Percentiles rank a stretch among this genome's conserved stretches.
These are phyloP conservation scores for Sugiyamaella pinicola DNA, from an alignment of 1,139 yeast genomes.

Conservation along the genomic window DNA sequence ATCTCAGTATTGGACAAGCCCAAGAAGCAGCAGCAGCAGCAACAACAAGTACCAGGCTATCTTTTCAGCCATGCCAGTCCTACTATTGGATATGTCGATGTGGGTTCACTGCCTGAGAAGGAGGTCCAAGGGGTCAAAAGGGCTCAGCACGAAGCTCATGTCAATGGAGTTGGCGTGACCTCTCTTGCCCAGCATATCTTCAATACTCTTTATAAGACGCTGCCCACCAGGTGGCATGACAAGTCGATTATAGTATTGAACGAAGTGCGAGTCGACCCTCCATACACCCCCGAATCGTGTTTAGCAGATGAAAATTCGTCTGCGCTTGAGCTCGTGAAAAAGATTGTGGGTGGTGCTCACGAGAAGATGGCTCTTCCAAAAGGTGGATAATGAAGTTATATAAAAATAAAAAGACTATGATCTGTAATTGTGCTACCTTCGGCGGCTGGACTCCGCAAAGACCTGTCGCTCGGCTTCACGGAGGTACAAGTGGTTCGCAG, in stretches of 20 bases:
- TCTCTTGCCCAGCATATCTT: conserved; percentile 54
- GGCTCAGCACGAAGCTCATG: conserved; percentile 27
- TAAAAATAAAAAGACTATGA: conserved; percentile 1
- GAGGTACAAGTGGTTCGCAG: no score
- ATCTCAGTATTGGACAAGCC: conserved; percentile 51
- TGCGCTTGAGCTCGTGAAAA: conserved; percentile 51
- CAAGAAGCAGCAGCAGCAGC: conserved; percentile 25
- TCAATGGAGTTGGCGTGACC: conserved; percentile 47
- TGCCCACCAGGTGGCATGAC: conserved; percentile 52
- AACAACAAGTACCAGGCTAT: conserved; percentile 20
- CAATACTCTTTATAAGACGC: conserved; percentile 52
- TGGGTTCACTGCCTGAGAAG: conserved; percentile 33
- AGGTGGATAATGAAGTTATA: conserved; percentile 54
- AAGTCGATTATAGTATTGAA: conserved; percentile 56
- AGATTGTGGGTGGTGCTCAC: conserved; percentile 61
- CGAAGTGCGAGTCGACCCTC: conserved; percentile 54
- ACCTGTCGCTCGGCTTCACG: no score
- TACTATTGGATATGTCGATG: conserved; percentile 38
- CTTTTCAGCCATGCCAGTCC: conserved; percentile 35
- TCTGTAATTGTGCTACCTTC: no score
- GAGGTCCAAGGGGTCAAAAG: conserved; percentile 33
- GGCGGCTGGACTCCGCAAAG: no score
- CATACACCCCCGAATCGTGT: conserved; percentile 50
- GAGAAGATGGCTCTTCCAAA: conserved; percentile 53
- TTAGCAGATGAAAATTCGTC: conserved; percentile 40